Evolutionary conservation across 192 early-diverging fungal genomes (phyloP).

Genomic region (Podila verticillata): DNA sequence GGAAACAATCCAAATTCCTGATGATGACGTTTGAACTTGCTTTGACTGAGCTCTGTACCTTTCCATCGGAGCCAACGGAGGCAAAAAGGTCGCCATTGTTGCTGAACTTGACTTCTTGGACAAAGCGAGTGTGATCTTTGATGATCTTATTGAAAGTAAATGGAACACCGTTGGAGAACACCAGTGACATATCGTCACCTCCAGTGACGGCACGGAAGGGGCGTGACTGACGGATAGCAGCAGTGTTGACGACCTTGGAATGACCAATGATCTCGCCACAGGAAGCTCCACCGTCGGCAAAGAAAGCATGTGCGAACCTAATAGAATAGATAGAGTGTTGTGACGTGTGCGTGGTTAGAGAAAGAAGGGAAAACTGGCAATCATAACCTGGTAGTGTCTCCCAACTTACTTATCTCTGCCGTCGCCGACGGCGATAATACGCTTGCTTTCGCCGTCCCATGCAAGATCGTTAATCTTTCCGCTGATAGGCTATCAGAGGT

Average conservation of each 20-base stretch:
- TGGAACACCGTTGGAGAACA: conserved; percentile 93
- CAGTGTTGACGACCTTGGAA: conserved; percentile 87
- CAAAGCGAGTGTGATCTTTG: conserved; percentile 88
- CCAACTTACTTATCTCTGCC: conserved; percentile 79
- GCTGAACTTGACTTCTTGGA: conserved; percentile 88
- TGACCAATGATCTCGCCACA: conserved; percentile 93
- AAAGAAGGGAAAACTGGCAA: conserved; percentile 3
- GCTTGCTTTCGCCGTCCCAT: conserved; percentile 96
- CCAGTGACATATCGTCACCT: conserved; percentile 89
- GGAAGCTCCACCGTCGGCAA: conserved; percentile 89
- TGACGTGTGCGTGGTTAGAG: not conserved
- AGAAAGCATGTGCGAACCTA: conserved; percentile 90
- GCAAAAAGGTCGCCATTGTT: conserved; percentile 86
- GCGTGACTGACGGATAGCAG: conserved; percentile 87
- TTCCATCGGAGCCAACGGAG: conserved; percentile 86
- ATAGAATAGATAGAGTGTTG: not conserved
- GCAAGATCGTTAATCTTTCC: conserved; percentile 88
- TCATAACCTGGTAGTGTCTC: not conserved
- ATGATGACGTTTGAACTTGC: not conserved
- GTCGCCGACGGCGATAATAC: conserved; percentile 96
- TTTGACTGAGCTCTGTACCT: conserved; percentile 54
- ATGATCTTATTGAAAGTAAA: conserved; percentile 82
- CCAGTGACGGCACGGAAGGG: conserved; percentile 93
- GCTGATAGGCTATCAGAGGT: conserved; percentile 16
- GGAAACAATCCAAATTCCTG: not conserved